Evolutionary conservation across 257 asterid genomes (phyloP), one percentile per base, ranked within the genome.

Genomic region (Solanum dulcamara): DNA sequence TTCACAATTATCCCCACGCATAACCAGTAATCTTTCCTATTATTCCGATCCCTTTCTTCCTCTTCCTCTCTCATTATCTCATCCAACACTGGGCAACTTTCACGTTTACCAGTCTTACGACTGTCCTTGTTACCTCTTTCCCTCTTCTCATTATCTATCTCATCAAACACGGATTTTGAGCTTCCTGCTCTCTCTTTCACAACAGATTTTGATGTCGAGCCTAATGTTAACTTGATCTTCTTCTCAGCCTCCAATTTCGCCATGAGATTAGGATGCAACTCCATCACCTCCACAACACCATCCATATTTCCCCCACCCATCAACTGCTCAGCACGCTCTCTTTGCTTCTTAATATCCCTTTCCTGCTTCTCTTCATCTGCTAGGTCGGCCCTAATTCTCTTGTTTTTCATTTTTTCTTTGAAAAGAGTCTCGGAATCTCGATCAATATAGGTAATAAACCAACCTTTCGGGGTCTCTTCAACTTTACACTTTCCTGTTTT

Each of bases 341-440:
- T 96, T 86, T 95, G 98, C 90, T 83, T 92, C 95, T 88, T 92
- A 38, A 96, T 92, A 90, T 91, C 97, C 90, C 90, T 90, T 92
- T 96, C 98, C 89, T 91, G 92, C 91, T 91, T 96, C 93, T 95
- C 99, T 90, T 96, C 98, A 40, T 95, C 99, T 14, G 53, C 99
- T 35, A 95, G 80, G 86, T 94, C 98, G 0, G 98, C 93, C 89
- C 91, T 94, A 26, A 92, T 82, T 89, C 98, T 86, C 89, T 96
- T 96, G 89, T 91, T 95, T 93, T 96, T 96, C 98, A 96, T 80
- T 89, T 85, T 94, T 90, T 96, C 99, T 96, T 95, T 96, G 38
- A 96, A 93, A 13, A 96, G 87, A 4, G 99, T 90, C 92, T 96
- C 99, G 0, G 98, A 94, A 85, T 96, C 99, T 15, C 96, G 87